These are phyloP conservation scores for Areca catechu DNA, from an alignment of 176 grass and related monocot genomes.

Conservation along the genomic window DNA sequence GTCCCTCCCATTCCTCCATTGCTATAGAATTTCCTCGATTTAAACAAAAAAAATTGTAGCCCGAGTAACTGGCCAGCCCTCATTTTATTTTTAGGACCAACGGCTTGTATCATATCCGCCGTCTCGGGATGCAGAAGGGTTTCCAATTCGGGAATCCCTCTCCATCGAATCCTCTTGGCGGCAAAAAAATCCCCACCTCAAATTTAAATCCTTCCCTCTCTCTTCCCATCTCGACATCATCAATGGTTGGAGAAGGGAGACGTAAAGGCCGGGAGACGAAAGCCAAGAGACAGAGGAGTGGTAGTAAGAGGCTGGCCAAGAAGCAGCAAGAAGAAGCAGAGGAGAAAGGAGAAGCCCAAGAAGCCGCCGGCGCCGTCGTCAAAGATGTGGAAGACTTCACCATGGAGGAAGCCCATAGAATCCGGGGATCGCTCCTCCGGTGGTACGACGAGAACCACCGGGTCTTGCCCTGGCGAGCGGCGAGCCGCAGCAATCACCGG, in stretches of 20 bases:
- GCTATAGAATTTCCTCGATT: no score
- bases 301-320: no score
- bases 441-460: slow-evolving; percentile 74
- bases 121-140: no score
- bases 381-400: slow-evolving; percentile 41
- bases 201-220: neutral
- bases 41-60: no score
- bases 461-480: slow-evolving; percentile 67
- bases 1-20: no score
- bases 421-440: slow-evolving; percentile 44
- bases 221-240: neutral
- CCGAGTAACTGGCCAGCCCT: no score
- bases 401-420: slow-evolving; percentile 2
- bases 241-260: slow-evolving; percentile 1
- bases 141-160: neutral
- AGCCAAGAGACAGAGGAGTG: neutral
- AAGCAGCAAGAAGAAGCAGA: neutral
- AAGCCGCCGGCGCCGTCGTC: neutral
- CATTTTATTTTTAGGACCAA: no score
- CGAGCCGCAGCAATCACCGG: neutral
- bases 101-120: no score
- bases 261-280: neutral
- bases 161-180: slow-evolving; percentile 4
- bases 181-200: neutral
- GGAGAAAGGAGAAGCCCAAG: neutral